Percentiles rank a stretch among this genome's conserved stretches.
phyloP scores from a whole-genome alignment of 2,329 filamentous ascomycete genomes.

The Phialophora tarda region DNA sequence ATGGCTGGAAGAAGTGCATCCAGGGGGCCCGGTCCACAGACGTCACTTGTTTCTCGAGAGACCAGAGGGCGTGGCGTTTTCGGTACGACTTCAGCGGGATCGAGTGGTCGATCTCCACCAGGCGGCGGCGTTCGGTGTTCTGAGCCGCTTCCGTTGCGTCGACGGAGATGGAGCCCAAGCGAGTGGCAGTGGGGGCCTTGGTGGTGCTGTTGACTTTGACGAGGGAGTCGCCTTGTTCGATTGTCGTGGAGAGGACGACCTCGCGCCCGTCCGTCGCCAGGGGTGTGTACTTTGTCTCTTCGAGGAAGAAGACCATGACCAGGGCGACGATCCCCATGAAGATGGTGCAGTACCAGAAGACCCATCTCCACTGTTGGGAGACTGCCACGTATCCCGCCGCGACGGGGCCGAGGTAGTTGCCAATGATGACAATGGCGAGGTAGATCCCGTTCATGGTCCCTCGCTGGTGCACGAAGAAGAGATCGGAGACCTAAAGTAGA shows the following conservation, averaged over 20 bases:
- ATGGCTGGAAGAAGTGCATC: conserved; percentile 45
- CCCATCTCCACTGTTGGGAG: conserved; percentile 46
- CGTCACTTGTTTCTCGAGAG: conserved; percentile 33
- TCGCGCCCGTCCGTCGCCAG: conserved; percentile 34
- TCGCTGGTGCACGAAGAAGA: conserved; percentile 59
- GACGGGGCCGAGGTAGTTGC: conserved; percentile 45
- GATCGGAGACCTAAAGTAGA: conserved; percentile 49
- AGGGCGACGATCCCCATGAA: conserved; percentile 42
- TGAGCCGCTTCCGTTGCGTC: conserved; percentile 23
- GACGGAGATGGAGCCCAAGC: conserved; percentile 18
- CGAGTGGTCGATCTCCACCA: conserved; percentile 40
- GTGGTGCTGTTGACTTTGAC: conserved; percentile 27
- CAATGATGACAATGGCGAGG: conserved; percentile 49
- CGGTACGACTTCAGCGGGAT: conserved; percentile 42
- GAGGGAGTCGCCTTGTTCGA: conserved; percentile 15
- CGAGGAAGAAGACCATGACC: conserved; percentile 46
- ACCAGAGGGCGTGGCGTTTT: conserved; percentile 40
- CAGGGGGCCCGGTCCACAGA: conserved; percentile 41
- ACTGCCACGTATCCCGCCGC: conserved; percentile 46
- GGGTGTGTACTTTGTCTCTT: conserved; percentile 47
- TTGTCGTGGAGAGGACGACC: conserved; percentile 8
- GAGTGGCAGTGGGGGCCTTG: conserved; percentile 11
- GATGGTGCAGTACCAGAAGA: conserved; percentile 46
- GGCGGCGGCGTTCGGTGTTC: conserved; percentile 30
- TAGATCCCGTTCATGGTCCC: conserved; percentile 59